Percentiles rank a stretch among this genome's conserved stretches.
These are phyloP conservation scores for Dichotomocladium elegans DNA, from an alignment of 371 early-diverging fungal species.

Conservation along the genomic window DNA sequence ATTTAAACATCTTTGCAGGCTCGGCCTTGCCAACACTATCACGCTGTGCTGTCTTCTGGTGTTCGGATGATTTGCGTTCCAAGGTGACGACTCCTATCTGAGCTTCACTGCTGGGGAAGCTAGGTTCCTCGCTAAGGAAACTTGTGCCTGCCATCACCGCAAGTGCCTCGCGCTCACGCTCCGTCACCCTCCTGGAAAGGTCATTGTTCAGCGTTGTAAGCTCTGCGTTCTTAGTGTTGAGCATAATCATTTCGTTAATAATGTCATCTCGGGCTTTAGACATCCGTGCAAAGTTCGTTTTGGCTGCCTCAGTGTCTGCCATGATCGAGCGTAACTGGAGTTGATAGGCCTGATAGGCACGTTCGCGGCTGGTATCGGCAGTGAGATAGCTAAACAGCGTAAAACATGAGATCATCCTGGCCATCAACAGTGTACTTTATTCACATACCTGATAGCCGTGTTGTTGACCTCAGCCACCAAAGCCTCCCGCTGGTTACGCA, in stretches of 20 bases:
- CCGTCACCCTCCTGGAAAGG: slow-evolving; percentile 40
- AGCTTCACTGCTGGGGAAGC: slow-evolving; percentile 12
- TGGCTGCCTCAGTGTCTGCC: slow-evolving; percentile 18
- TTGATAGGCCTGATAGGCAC: slow-evolving; percentile 24
- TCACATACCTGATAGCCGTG: slow-evolving; percentile 9
- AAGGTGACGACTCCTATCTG: not conserved
- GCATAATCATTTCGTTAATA: slow-evolving; percentile 48
- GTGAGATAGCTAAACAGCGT: slow-evolving; percentile 7
- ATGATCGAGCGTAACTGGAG: slow-evolving; percentile 33
- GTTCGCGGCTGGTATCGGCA: slow-evolving; percentile 22
- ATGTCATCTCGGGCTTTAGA: slow-evolving; percentile 32
- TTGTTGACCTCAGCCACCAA: slow-evolving; percentile 8
- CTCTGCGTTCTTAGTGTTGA: slow-evolving; percentile 54
- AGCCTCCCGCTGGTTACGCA: slow-evolving; percentile 30
- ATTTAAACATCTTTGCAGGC: slow-evolving; percentile 41
- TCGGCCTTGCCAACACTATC: slow-evolving; percentile 42
- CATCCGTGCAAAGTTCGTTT: slow-evolving; percentile 20
- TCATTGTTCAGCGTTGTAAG: slow-evolving; percentile 53
- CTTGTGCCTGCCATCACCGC: slow-evolving; percentile 23
- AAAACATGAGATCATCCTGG: slow-evolving; percentile 14
- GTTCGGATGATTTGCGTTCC: slow-evolving; percentile 11
- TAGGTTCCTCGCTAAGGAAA: slow-evolving; percentile 19
- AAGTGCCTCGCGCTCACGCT: slow-evolving; percentile 26
- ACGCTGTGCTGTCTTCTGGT: slow-evolving; percentile 29
- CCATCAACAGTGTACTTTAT: no score